These are phyloP conservation scores for Sicyos edulis DNA, from an alignment of 306 rosid species.

Conservation along the genomic window DNA sequence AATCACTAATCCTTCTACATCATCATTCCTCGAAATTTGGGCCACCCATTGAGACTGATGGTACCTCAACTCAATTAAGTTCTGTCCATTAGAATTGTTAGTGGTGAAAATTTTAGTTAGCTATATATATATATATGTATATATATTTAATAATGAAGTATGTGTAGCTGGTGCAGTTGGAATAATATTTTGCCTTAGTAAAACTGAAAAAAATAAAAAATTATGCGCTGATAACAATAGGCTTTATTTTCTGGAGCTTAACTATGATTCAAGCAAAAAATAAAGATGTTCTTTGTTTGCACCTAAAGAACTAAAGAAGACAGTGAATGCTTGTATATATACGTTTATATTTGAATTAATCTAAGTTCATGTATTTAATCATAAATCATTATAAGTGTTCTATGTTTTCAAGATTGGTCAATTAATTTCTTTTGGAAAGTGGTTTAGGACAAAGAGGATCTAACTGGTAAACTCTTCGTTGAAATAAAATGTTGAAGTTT, in stretches of 20 bases:
- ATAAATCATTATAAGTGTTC: not conserved
- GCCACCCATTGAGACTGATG: not conserved
- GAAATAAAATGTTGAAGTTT: conserved; percentile 1
- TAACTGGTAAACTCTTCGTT: not conserved
- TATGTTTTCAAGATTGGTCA: not conserved
- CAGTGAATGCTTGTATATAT: not conserved
- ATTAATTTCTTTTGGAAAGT: not conserved
- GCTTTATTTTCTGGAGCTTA: not conserved
- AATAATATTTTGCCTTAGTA: not conserved
- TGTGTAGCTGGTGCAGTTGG: not conserved
- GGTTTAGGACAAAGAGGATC: not conserved
- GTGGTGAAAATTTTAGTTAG: not conserved
- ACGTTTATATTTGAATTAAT: not conserved
- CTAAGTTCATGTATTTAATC: not conserved
- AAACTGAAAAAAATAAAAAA: not conserved
- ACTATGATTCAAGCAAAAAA: not conserved
- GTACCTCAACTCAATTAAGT: not conserved
- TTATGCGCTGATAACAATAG: not conserved
- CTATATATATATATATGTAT: no score
- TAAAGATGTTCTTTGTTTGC: not conserved
- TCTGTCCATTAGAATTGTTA: conserved; percentile 6
- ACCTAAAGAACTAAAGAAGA: not conserved
- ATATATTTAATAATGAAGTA: not conserved
- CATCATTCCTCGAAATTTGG: conserved; percentile 20
- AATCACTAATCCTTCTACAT: no score